A percentile compares a stretch with the other conserved stretches of the same genome.
phyloP scores from a whole-genome alignment of 2,329 filamentous ascomycete species.

The Xylaria sp. region DNA sequence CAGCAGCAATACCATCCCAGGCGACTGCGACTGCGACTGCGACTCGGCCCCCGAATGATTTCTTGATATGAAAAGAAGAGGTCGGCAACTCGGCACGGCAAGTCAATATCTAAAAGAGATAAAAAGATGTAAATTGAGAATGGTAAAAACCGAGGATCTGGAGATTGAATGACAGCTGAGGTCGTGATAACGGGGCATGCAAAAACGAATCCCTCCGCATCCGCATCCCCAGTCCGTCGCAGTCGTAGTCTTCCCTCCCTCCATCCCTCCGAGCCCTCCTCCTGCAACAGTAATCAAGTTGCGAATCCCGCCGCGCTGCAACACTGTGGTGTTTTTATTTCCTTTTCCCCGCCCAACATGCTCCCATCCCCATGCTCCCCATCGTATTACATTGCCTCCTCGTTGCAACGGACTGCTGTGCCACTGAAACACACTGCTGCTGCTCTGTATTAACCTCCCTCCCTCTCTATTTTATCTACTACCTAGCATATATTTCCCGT shows the following conservation, averaged over 20 bases:
- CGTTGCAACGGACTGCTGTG: neutral
- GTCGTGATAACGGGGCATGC: too few species aligned
- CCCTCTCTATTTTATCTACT: neutral
- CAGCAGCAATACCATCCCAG: neutral
- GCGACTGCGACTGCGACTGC: too few species aligned
- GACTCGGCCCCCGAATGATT: neutral
- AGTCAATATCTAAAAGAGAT: neutral
- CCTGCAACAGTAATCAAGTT: too few species aligned
- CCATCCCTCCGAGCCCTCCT: too few species aligned
- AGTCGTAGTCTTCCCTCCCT: too few species aligned
- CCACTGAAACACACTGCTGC: neutral
- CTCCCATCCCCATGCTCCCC: neutral
- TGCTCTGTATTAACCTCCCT: neutral
- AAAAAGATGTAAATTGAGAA: neutral
- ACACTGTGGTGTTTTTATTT: too few species aligned
- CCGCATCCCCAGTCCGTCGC: too few species aligned
- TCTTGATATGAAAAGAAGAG: neutral
- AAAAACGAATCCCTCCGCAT: too few species aligned
- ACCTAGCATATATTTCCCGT: too few species aligned
- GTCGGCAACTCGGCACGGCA: neutral
- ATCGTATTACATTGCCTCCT: neutral
- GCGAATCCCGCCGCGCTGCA: too few species aligned
- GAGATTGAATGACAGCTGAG: neutral
- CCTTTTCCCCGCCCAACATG: too few species aligned
- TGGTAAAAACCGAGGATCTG: neutral